Base-by-base conservation (phyloP, 2,329 filamentous ascomycete species). In the Venturia pyrina region DNA sequence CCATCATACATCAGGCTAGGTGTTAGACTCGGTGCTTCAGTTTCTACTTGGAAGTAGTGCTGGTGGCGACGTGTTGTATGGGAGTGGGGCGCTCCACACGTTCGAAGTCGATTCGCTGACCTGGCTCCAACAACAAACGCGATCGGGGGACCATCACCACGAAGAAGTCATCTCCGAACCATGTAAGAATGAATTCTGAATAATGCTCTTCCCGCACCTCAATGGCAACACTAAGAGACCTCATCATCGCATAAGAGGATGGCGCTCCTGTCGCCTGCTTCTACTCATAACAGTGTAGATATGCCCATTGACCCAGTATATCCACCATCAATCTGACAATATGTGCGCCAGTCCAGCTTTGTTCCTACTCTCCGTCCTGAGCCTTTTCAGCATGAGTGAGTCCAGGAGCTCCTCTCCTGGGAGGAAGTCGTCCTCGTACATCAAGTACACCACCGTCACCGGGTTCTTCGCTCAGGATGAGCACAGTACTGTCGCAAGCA, bases 391-490 rank as follows among this genome's bases (percentile, higher is more conserved):
- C 53, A 59, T 59, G 53, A 32, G 53, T 32, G 28, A 37, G 11
- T 59, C 53, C 37, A 59, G 53, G 6, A 15, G 15, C 15, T 34
- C 53, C 32, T 34, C 53, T 8, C 11, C 32, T 8, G 28, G 28
- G 53, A 37, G 53, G 15, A 59, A n/a, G 1, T 59, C 53, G 32
- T n/a, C 53, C 53, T 59, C 53, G 4, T 59, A 59, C 8, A 32
- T 59, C 3, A 37, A 83, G 67, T 88, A 87, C 72, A 83, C 81
- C 0, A 82, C 86, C 0, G 79, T 89, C 0, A 76, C 79, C 0
- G 87, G 85, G 0, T 85, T 86, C 73, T 89, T 89, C 70, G 75
- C 85, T 24, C 87, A 89, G 71, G 87, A 89, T 71, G 81, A 88
- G 28, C 71, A 78, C 0, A 71, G 76, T 5, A 89, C 86, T 0